Evolutionary conservation across 352 stramenopile genomes (phyloP).

Genomic region (Phytophthora sojae): DNA sequence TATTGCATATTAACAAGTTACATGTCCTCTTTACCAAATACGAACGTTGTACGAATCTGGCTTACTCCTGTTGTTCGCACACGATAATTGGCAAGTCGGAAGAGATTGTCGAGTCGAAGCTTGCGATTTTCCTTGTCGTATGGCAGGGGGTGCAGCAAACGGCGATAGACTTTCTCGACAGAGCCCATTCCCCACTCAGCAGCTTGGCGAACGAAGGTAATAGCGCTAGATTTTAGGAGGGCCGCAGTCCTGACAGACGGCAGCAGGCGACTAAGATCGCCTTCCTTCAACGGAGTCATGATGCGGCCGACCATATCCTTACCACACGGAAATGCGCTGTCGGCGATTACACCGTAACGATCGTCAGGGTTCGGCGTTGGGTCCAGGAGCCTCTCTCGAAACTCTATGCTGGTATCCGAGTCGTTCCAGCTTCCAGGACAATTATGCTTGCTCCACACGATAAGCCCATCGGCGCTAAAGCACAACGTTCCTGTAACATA

Average conservation of each 20-base stretch:
- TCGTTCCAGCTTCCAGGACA: constrained; percentile 28
- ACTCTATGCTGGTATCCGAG: constrained; percentile 5
- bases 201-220: neutral
- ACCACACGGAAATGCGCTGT: constrained; percentile 10
- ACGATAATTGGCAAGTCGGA: neutral
- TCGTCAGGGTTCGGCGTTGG: neutral
- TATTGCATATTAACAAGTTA: neutral
- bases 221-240: neutral
- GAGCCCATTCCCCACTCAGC: neutral
- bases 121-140: neutral
- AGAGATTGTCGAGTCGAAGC: neutral
- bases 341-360: constrained; percentile 6
- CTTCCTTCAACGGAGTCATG: constrained; percentile 4
- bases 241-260: neutral
- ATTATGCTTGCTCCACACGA: constrained; percentile 22
- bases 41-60: neutral
- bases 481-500: constrained; percentile 9
- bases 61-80: neutral
- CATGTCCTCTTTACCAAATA: neutral
- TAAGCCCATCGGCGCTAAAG: constrained; percentile 19
- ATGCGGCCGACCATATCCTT: neutral
- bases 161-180: constrained; percentile 1
- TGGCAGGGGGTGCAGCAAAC: neutral
- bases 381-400: constrained; percentile 6
- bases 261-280: neutral